Conservation (phyloP, 768 basidiomycete species). For the Pleurotus salmoneostramineus region DNA sequence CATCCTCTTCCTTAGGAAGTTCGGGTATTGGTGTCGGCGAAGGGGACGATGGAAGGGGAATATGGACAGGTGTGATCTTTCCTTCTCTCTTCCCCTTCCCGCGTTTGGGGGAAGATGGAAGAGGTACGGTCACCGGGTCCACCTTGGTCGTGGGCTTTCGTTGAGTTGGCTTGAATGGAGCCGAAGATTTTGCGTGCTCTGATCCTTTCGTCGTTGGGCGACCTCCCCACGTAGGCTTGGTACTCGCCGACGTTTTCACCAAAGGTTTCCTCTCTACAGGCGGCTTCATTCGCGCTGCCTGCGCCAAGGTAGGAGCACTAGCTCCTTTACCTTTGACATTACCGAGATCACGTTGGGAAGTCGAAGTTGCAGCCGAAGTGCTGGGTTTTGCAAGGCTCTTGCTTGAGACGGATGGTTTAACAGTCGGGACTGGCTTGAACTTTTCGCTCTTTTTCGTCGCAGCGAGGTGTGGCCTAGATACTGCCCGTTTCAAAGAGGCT, state of each 20-base stretch:
- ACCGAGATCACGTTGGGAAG: neutral
- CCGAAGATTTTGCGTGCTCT: neutral
- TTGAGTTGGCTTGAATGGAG: neutral
- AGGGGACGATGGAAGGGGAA: conserved; percentile 35
- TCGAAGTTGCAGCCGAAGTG: neutral
- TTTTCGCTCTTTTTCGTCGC: neutral
- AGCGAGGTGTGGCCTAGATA: neutral
- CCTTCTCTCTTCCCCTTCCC: neutral
- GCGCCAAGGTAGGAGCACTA: neutral
- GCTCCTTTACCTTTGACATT: conserved; percentile 3
- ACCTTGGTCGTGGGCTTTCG: neutral
- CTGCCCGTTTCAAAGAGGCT: conserved; percentile 1
- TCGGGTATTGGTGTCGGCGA: conserved; percentile 6
- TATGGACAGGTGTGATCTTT: conserved; percentile 21
- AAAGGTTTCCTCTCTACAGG: neutral
- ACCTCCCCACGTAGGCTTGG: conserved; percentile 9
- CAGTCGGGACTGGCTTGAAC: neutral
- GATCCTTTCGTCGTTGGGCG: conserved; percentile 7
- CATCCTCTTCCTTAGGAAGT: neutral
- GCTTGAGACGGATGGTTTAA: neutral
- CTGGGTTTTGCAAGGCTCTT: neutral
- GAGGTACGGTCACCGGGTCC: neutral
- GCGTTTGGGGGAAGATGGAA: conserved; percentile 5
- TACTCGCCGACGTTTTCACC: neutral
- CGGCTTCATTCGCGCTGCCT: conserved; percentile 13